These are phyloP conservation scores for Baorangia bicolor DNA, from an alignment of 768 basidiomycete species.

Conservation along the genomic window DNA sequence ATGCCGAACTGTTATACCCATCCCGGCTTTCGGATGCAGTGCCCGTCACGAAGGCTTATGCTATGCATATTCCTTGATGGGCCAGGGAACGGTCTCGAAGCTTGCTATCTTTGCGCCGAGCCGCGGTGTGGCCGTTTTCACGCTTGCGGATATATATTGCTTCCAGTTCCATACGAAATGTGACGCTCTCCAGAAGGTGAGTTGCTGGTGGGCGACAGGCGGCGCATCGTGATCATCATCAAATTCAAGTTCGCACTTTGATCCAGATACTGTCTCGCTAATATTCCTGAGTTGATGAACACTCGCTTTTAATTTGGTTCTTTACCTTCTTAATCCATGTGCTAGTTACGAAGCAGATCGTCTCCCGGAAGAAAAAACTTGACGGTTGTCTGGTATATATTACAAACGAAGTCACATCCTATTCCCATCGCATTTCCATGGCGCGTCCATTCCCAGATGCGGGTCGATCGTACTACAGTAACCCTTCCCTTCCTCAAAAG, in stretches of 20 bases:
- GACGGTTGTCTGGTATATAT: not conserved
- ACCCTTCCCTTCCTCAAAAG: slow-evolving; percentile 43
- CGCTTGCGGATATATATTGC: slow-evolving; percentile 1
- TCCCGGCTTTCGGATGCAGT: slow-evolving; percentile 5
- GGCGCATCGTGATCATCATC: slow-evolving; percentile 11
- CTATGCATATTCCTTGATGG: slow-evolving; percentile 10
- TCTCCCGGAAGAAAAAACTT: not conserved
- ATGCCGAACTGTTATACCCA: not conserved
- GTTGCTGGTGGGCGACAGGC: slow-evolving; percentile 1
- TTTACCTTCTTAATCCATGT: not conserved
- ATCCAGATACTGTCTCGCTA: slow-evolving; percentile 7
- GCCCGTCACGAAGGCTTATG: slow-evolving; percentile 6
- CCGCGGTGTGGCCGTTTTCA: slow-evolving; percentile 10
- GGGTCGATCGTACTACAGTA: not conserved
- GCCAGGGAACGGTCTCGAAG: slow-evolving; percentile 2
- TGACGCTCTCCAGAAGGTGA: slow-evolving; percentile 1
- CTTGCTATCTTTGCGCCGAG: slow-evolving; percentile 5
- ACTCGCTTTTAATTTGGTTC: slow-evolving; percentile 9
- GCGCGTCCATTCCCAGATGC: not conserved
- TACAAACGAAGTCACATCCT: slow-evolving; percentile 1
- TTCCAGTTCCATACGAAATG: slow-evolving; percentile 10
- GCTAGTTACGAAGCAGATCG: not conserved
- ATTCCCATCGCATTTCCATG: not conserved
- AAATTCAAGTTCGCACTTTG: slow-evolving; percentile 8
- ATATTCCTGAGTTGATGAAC: not conserved